Base-by-base conservation (phyloP, 768 basidiomycete species). In the Mycena filopes region DNA sequence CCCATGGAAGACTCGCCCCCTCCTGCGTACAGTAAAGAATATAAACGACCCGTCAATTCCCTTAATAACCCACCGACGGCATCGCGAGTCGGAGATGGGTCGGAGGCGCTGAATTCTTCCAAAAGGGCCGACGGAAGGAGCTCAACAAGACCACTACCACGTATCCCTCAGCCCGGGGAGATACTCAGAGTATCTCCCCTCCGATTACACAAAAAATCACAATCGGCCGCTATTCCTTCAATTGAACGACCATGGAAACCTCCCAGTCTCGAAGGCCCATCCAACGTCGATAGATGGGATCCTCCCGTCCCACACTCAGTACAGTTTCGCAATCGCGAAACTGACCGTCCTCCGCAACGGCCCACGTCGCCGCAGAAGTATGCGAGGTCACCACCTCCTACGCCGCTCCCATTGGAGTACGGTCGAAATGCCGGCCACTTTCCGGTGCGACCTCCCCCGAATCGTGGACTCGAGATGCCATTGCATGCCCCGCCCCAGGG, bases 1-100 rank as follows among this genome's bases (percentile, higher is more conserved):
- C 10, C 26, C 50, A 69, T 69, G 68, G 57, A 63, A 45, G 55
- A 69, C 31, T 57, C 63, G 12, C 68, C 68, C 51, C 68, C 68
- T 2, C 68, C 68, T 7, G 68, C 68, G 6, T 69, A 69, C 60
- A 61, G 43, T 42, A 31, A 60, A 63, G 58, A 65, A 41, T 57
- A 68, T 21, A 53, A 49, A 26, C 51, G 57, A 28, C 61, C 55
- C 18, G 50, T 46, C 33, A 29, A 41, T 55, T 20, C 55, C 28
- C 28, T 41, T 48, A 20, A 50, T 50, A 49, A 26, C 23, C 3
- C 36, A 5, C 42, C 40, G 12, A 23, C 51, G 25, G 21, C 25
- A 23, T 21, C 65, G 36, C 31, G 36, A 36, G 11, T 36, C 36
- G 26, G 33, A 9, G 18, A 49, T 41, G 26, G 54, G 51, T 16